Evolutionary conservation across 2,329 filamentous ascomycete genomes (phyloP).

Genomic region (Neopestalotiopsis sp.): DNA sequence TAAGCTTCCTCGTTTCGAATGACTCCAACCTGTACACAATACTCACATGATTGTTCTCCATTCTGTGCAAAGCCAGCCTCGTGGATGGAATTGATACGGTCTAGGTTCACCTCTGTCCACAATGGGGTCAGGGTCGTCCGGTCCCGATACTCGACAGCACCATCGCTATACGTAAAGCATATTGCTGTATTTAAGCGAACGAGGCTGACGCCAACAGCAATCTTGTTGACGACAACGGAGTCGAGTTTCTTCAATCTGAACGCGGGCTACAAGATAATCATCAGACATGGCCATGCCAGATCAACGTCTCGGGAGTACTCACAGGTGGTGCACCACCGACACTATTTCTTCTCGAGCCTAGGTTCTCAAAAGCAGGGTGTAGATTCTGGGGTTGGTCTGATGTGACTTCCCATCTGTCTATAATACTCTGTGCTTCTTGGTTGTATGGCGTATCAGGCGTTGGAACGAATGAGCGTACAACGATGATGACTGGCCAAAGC

Average conservation of each 20-base stretch:
- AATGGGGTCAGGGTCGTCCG: constrained; percentile 74
- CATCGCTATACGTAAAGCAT: constrained; percentile 78
- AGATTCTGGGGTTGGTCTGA: constrained; percentile 68
- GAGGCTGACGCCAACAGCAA: constrained; percentile 70
- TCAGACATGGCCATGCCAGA: background rate
- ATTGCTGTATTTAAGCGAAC: constrained; percentile 75
- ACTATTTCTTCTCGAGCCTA: constrained; percentile 67
- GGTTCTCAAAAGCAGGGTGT: constrained; percentile 78
- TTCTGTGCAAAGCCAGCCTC: constrained; percentile 80
- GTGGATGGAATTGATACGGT: constrained; percentile 70
- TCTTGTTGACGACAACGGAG: constrained; percentile 71
- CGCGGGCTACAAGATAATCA: constrained; percentile 23
- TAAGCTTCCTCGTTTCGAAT: constrained; percentile 21
- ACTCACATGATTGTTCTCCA: constrained; percentile 67
- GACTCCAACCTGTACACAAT: background rate
- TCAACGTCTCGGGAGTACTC: constrained; percentile 9
- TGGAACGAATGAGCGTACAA: constrained; percentile 70
- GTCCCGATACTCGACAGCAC: constrained; percentile 80
- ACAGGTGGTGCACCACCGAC: constrained; percentile 32
- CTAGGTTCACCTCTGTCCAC: constrained; percentile 66
- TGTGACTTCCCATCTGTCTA: constrained; percentile 84
- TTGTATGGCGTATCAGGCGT: constrained; percentile 60
- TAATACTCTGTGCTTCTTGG: constrained; percentile 71
- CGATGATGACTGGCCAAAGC: constrained; percentile 68
- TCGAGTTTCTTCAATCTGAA: constrained; percentile 65